Evolutionary conservation across 179 eudicot genomes (phyloP).

Genomic region (Camellia oleifera): DNA sequence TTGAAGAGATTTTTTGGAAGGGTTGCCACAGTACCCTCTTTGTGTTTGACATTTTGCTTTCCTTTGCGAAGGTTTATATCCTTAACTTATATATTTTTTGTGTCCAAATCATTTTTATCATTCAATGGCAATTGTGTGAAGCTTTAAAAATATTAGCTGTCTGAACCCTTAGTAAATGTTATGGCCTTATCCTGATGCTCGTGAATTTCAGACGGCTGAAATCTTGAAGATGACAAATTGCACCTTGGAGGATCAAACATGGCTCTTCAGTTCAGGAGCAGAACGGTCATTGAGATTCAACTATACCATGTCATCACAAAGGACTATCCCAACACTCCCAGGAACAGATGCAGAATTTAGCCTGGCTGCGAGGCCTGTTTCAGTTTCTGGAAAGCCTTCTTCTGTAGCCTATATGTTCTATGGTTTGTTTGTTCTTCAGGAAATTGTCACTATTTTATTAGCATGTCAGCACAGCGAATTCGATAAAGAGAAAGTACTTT

Average conservation of each 20-base stretch:
- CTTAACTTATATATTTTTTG: not conserved
- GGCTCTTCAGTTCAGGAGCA: slow-evolving; percentile 30
- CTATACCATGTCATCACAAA: slow-evolving; percentile 23
- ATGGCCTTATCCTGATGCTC: slow-evolving; percentile 32
- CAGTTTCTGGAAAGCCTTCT: slow-evolving; percentile 33
- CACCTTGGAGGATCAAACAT: slow-evolving; percentile 35
- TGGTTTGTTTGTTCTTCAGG: slow-evolving; percentile 68
- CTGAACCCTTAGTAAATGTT: slow-evolving; percentile 9
- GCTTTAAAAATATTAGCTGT: slow-evolving; percentile 10
- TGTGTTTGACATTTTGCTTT: not conserved
- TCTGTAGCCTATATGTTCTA: slow-evolving; percentile 32
- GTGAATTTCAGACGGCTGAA: slow-evolving; percentile 60
- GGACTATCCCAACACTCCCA: slow-evolving; percentile 12
- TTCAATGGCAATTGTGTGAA: not conserved
- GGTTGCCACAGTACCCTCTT: not conserved
- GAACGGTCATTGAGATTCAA: slow-evolving; percentile 33
- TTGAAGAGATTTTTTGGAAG: not conserved
- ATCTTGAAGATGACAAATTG: slow-evolving; percentile 43
- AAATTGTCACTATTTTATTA: slow-evolving; percentile 40
- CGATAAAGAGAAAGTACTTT: slow-evolving; percentile 56
- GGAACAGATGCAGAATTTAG: slow-evolving; percentile 32
- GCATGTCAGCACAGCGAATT: slow-evolving; percentile 45
- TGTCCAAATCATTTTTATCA: slow-evolving; percentile 7
- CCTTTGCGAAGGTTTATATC: not conserved
- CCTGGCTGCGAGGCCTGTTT: slow-evolving; percentile 17